Conservation (phyloP, 2,329 filamentous ascomycete species). For the Eurotiales sp. region DNA sequence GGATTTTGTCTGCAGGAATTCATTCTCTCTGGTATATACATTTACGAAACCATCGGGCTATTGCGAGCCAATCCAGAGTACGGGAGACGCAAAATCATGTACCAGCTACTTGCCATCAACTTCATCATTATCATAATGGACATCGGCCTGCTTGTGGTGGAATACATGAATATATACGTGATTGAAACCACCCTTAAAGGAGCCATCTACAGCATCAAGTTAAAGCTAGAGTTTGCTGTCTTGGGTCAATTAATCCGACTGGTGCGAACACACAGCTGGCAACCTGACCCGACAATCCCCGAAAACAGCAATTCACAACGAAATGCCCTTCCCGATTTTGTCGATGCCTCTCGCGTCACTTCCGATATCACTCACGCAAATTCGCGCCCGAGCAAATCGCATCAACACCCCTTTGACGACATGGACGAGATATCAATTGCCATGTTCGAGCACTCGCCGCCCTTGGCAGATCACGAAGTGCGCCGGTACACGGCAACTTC, state of each 20-base stretch:
- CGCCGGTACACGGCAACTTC: conserved; percentile 22
- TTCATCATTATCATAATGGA: conserved; percentile 47
- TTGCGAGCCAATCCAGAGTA: conserved; percentile 44
- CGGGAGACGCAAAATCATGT: conserved; percentile 44
- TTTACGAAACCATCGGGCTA: conserved; percentile 52
- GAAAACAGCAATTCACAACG: neutral
- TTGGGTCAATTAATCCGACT: conserved; percentile 43
- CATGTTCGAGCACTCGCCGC: conserved; percentile 33
- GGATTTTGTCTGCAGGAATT: conserved; percentile 56
- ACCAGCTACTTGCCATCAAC: conserved; percentile 49
- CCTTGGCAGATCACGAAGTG: conserved; percentile 14
- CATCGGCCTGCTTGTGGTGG: conserved; percentile 40
- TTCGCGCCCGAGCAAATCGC: conserved; percentile 17
- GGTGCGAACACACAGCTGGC: conserved; percentile 37
- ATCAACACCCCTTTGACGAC: conserved; percentile 31
- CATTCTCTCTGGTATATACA: conserved; percentile 52
- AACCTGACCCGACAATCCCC: conserved; percentile 30
- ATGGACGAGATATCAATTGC: conserved; percentile 35
- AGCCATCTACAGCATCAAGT: conserved; percentile 47
- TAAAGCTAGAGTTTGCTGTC: conserved; percentile 50
- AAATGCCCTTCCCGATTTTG: conserved; percentile 41
- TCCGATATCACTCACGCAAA: conserved; percentile 39
- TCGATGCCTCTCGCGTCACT: conserved; percentile 42
- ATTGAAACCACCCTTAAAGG: conserved; percentile 48
- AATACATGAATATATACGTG: conserved; percentile 43